Evolutionary conservation across 352 stramenopile genomes (phyloP), one percentile per base, ranked within the genome.

Genomic region (Thalassiosira mediterranea): DNA sequence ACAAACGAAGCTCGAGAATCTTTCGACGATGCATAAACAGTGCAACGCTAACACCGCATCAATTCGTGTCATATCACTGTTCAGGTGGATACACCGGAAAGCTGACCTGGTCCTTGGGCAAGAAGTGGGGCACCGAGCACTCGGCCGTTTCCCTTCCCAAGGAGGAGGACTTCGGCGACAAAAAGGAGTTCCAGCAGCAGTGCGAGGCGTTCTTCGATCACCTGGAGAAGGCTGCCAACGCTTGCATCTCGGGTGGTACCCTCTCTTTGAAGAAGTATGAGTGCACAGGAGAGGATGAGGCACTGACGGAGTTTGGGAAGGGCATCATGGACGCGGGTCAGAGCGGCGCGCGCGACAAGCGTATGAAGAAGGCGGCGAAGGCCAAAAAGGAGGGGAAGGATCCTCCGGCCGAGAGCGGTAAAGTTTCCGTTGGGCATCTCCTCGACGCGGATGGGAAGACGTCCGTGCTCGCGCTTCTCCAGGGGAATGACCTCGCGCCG

Each of bases 291-390:
- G 80, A 88, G 52, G 71, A 82, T 4, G 28, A 58, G 26, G 80
- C 78, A 21, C 15, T 87, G 0, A 13, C 37, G n/a, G 31, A 42
- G 7, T 79, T 81, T 21, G 75, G 75, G 58, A 28, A 28, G 2
- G 52, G 37, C 3, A 83, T 91, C 54, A 63, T 91, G 44, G 83
- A 91, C 81, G 72, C 49, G 13, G 68, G 54, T 58, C 67, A 78
- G 32, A 32, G 37, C 1, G 40, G 5, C 21, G 56, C 56, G 2
- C 63, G 69, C 51, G 52, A 70, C 0, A 84, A 87, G 66, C 80
- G 77, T 15, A 69, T 68, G 5, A 81, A 76, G 37, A 83, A 76
- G 32, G 21, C 29, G 25, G 29, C 72, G 13, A 77, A 76, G 32
- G 32, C 21, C 3, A 64, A 78, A 8, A 42, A 68, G 8, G 32